phyloP scores from a whole-genome alignment of 192 early-diverging fungal species.

The Rhizoclosmatium sp. region DNA sequence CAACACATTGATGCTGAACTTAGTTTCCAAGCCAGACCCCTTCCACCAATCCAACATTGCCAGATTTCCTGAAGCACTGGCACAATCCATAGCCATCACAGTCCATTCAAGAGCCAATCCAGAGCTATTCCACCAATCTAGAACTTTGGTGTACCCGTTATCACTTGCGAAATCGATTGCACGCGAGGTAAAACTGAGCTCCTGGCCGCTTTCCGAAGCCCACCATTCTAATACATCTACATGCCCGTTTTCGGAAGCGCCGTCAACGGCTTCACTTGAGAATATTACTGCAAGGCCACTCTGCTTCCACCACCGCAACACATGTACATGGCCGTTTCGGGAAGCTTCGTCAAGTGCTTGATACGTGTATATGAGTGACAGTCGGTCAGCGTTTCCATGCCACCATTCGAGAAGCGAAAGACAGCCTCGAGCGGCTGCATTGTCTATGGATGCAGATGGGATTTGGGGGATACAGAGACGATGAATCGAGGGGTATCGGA shows the following conservation, averaged over 20 bases:
- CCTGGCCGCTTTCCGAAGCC: not conserved
- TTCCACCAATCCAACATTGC: constrained; percentile 26
- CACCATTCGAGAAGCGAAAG: not conserved
- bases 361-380: not conserved
- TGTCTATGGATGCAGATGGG: not conserved
- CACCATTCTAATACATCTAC: constrained; percentile 20
- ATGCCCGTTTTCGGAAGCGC: constrained; percentile 2
- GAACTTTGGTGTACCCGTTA: constrained; percentile 6
- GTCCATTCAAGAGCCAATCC: constrained; percentile 5
- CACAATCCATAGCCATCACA: constrained; percentile 7
- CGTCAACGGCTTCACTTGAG: not conserved
- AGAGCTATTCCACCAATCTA: constrained; percentile 17
- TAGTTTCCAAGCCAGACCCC: not conserved
- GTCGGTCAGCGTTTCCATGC: not conserved
- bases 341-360: constrained; percentile 8
- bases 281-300: not conserved
- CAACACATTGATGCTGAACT: not conserved
- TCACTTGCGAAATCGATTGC: constrained; percentile 12
- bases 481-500: not conserved
- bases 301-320: constrained; percentile 19
- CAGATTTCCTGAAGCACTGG: constrained; percentile 1
- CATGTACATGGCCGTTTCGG: not conserved
- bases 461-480: not conserved
- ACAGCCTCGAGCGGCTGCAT: not conserved
- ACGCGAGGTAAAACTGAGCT: not conserved